Evolutionary conservation across 1,284 basidiomycete genomes (phyloP).

Genomic region (Moesziomyces antarcticus): DNA sequence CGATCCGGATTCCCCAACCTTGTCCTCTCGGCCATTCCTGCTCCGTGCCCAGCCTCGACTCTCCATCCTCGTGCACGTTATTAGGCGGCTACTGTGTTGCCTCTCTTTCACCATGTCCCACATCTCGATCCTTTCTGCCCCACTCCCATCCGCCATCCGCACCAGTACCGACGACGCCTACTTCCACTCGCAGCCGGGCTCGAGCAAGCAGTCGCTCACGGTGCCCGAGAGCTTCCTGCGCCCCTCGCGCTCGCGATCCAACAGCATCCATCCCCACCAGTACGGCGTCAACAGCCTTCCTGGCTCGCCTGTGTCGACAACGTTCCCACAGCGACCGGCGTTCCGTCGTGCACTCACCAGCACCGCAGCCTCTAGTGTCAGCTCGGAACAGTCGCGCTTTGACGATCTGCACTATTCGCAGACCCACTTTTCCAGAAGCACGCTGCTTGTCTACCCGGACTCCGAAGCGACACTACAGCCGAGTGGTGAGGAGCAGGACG

Average conservation of each 20-base stretch:
- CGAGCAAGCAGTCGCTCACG: constrained; percentile 16
- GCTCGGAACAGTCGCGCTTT: constrained; percentile 17
- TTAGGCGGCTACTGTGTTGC: neutral
- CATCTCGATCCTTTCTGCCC: constrained; percentile 20
- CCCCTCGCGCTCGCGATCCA: constrained; percentile 16
- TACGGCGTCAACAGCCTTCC: constrained; percentile 15
- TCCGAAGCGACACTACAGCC: constrained; percentile 6
- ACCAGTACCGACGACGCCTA: constrained; percentile 18
- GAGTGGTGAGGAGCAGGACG: constrained; percentile 9
- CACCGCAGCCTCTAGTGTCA: constrained; percentile 11
- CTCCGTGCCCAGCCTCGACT: neutral
- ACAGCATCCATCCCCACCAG: constrained; percentile 6
- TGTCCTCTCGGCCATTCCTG: neutral
- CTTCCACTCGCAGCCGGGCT: constrained; percentile 13
- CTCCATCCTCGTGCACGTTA: too few relatives aligned
- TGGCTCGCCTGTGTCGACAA: constrained; percentile 12
- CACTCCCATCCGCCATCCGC: constrained; percentile 16
- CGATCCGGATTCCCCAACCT: constrained; percentile 17
- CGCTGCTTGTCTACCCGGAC: constrained; percentile 30
- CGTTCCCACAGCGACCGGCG: constrained; percentile 26
- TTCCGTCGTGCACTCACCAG: constrained; percentile 23
- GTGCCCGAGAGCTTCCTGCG: constrained; percentile 15
- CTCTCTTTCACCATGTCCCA: constrained; percentile 35
- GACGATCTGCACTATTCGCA: constrained; percentile 44
- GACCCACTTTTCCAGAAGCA: constrained; percentile 39